Evolutionary conservation across 1,139 yeast species (phyloP), one percentile per base, ranked within the genome.

Genomic region (Sugiyamaella neomexicana): DNA sequence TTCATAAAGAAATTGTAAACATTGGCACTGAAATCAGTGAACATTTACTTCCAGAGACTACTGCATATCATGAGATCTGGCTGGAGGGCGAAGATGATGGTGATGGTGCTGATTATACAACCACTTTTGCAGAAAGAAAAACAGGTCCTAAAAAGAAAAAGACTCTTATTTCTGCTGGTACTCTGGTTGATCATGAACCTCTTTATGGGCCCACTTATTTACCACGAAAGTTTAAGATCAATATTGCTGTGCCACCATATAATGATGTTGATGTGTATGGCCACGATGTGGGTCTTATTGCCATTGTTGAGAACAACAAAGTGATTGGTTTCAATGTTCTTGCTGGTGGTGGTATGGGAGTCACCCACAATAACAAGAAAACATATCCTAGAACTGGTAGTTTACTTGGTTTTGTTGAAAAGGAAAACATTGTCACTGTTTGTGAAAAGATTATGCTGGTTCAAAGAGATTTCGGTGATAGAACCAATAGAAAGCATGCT

Each of bases 261-360:
- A 93, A 93, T 68, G 99, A 93, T 73, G 97, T 91, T 50, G 99
- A 93, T 75, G 97, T 89, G 4, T 93, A 89, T 75, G 96, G 96
- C 9, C 95, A 89, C 71, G 99, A 93, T 74, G 81, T 91, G 65
- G 99, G 98, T 62, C 79, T 93, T 64, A 83, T 93, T 70, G 90
- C 97, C 34, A 90, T 93, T 68, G 84, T 89, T 46, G 89, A 86
- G 65, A 76, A 82, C 60, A 66, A 71, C 52, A 83, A 78, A 57
- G 72, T 69, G 54, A 72, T 72, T 52, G 99, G 98, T 53, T 93
- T 83, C 78, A 91, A 93, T 66, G 83, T 93, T 51, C 80, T 87
- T 59, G 96, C 86, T 60, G 99, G 98, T 71, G 99, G 98, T 76
- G 99, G 98, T 79, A 91, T 93, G 98, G 99, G 98, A 66, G 81